These are phyloP conservation scores for Candida railenensis DNA, from an alignment of 805 yeast genomes.

Conservation along the genomic window DNA sequence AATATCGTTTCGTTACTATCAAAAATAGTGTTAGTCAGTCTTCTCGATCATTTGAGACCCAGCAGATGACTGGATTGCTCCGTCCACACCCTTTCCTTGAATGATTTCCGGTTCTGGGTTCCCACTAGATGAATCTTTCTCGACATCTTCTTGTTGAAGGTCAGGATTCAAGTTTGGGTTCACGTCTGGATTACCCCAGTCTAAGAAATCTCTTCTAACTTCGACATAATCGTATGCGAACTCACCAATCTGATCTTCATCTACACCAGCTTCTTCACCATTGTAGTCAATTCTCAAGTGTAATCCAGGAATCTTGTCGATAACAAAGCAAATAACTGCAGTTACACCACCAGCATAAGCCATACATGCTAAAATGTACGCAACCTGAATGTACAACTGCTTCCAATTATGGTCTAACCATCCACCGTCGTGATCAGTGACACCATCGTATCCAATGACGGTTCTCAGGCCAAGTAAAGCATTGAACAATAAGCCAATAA, in stretches of 20 bases:
- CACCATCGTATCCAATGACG: conserved; percentile 89
- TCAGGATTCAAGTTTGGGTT: conserved; percentile 6
- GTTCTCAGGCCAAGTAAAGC: conserved; percentile 84
- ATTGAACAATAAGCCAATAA: conserved; percentile 85
- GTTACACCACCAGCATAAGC: conserved; percentile 81
- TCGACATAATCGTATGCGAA: conserved; percentile 99
- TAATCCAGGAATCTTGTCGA: conserved; percentile 79
- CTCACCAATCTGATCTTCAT: conserved; percentile 96
- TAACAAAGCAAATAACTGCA: conserved; percentile 67
- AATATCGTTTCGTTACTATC: too few species aligned
- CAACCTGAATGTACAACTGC: conserved; percentile 88
- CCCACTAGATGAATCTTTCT: conserved; percentile 1
- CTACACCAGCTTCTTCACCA: conserved; percentile 87
- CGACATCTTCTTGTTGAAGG: neutral
- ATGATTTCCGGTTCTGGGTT: conserved; percentile 2
- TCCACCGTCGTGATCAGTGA: conserved; percentile 83
- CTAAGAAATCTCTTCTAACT: conserved; percentile 86
- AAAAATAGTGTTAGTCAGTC: too few species aligned
- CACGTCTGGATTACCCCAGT: conserved; percentile 40
- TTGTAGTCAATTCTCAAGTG: conserved; percentile 77
- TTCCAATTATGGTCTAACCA: conserved; percentile 90
- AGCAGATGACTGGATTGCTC: neutral
- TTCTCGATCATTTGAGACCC: too few species aligned
- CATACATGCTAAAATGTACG: conserved; percentile 69
- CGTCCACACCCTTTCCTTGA: neutral